phyloP scores from a whole-genome alignment of 805 yeast species.

The Yarrowia sp. region DNA sequence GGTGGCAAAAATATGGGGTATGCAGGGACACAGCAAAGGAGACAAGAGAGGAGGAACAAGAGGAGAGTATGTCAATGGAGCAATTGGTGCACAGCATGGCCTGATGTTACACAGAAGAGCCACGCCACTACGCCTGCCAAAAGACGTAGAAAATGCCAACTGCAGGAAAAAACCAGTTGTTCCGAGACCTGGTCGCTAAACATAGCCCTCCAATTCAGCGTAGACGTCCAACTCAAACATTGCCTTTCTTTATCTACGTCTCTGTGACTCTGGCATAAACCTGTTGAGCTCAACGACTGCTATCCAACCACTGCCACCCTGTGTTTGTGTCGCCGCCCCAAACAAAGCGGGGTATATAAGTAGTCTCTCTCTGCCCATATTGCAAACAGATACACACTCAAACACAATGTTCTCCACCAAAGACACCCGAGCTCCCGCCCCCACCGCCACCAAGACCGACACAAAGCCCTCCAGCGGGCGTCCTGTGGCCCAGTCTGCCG shows the following conservation, averaged over 20 bases:
- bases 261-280: background rate
- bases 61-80: no score
- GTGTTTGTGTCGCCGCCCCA: background rate
- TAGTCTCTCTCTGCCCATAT: background rate
- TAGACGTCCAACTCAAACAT: no score
- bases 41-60: background rate
- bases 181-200: no score
- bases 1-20: background rate
- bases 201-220: no score
- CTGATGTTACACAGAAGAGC: no score
- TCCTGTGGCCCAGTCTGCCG: background rate
- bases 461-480: background rate
- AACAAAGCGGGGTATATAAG: background rate
- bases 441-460: background rate
- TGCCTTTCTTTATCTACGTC: background rate
- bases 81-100: no score
- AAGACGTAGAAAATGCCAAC: no score
- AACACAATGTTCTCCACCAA: background rate
- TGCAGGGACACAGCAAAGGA: background rate
- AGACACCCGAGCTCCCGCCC: background rate
- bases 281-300: constrained; percentile 10
- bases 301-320: background rate
- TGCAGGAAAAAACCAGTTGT: no score
- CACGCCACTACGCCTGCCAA: no score
- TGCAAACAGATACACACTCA: background rate